These are phyloP conservation scores for Ceraceosorus bombacis DNA, from an alignment of 1,284 basidiomycete species.

Conservation along the genomic window DNA sequence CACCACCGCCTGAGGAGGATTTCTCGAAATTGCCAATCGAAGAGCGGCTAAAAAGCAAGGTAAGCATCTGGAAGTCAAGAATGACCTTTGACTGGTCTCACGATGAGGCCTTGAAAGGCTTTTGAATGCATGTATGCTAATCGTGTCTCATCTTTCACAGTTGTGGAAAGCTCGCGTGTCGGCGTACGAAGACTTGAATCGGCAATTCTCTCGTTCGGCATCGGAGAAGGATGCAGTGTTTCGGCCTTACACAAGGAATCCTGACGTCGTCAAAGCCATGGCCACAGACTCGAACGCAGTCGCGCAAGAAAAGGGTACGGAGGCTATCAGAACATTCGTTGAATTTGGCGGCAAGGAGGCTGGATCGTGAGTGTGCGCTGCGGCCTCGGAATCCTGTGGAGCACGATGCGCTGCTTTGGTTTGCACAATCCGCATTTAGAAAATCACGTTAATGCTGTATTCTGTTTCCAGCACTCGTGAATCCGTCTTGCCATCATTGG, in stretches of 20 bases:
- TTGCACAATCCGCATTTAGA: too few species aligned
- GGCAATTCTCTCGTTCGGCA: slow-evolving; percentile 53
- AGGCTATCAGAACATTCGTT: slow-evolving; percentile 64
- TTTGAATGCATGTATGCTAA: not conserved
- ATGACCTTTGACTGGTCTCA: not conserved
- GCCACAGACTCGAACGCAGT: slow-evolving; percentile 78
- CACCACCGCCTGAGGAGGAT: slow-evolving; percentile 65
- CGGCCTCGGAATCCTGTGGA: not conserved
- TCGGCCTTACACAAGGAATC: slow-evolving; percentile 67
- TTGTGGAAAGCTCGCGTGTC: slow-evolving; percentile 97
- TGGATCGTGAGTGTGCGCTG: slow-evolving; percentile 17
- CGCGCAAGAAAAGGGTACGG: slow-evolving; percentile 94
- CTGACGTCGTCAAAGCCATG: slow-evolving; percentile 53
- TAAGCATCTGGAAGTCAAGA: slow-evolving; percentile 18
- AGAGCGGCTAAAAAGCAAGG: slow-evolving; percentile 79
- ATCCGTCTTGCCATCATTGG: slow-evolving; percentile 73
- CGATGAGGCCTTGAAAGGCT: not conserved
- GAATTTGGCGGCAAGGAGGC: slow-evolving; percentile 84
- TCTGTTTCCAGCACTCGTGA: slow-evolving; percentile 58
- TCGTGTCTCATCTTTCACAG: slow-evolving; percentile 39
- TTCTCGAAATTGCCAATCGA: slow-evolving; percentile 72
- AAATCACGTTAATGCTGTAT: not conserved
- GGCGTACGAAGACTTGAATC: slow-evolving; percentile 74
- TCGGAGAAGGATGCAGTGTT: slow-evolving; percentile 92
- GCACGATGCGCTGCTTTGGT: not conserved